A percentile compares a stretch with the other conserved stretches of the same genome.
Evolutionary conservation across 2,329 filamentous ascomycete species (phyloP).

Genomic region (Botrytis medusae): DNA sequence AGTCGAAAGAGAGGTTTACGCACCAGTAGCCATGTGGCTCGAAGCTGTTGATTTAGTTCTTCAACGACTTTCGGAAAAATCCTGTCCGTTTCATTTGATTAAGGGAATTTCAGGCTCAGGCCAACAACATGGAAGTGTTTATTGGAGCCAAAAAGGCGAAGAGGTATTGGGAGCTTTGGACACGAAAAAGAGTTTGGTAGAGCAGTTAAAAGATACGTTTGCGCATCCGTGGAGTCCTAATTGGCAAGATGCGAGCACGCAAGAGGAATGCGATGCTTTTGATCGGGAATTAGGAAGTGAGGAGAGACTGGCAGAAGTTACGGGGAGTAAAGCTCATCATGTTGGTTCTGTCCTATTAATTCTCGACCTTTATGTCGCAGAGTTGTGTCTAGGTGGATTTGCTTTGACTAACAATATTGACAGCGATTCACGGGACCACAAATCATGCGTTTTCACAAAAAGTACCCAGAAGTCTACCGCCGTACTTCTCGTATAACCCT

Average conservation of each 20-base stretch:
- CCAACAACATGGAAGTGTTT: slow-evolving; percentile 97
- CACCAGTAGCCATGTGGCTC: slow-evolving; percentile 91
- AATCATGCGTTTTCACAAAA: slow-evolving; percentile 82
- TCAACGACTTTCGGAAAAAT: slow-evolving; percentile 64
- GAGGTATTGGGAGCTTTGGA: slow-evolving; percentile 61
- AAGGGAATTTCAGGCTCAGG: slow-evolving; percentile 86
- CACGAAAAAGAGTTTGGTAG: slow-evolving; percentile 59
- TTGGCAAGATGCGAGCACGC: slow-evolving; percentile 97
- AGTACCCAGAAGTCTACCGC: slow-evolving; percentile 77
- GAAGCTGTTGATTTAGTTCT: slow-evolving; percentile 89
- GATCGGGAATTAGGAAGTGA: slow-evolving; percentile 68
- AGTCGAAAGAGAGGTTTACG: slow-evolving; percentile 82
- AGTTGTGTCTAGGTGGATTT: neutral
- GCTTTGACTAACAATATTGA: slow-evolving; percentile 23
- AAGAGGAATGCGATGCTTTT: slow-evolving; percentile 86
- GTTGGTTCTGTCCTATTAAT: slow-evolving; percentile 50
- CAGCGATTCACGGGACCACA: slow-evolving; percentile 96
- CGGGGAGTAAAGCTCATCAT: slow-evolving; percentile 93
- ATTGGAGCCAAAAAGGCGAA: slow-evolving; percentile 77
- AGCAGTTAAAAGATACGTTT: slow-evolving; percentile 69
- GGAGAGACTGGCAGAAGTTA: slow-evolving; percentile 70
- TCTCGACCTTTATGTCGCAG: neutral
- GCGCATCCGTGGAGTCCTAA: slow-evolving; percentile 88
- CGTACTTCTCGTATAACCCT: slow-evolving; percentile 84
- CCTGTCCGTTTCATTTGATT: slow-evolving; percentile 71